These are phyloP conservation scores for Calonectria henricotiae DNA, from an alignment of 2,329 filamentous ascomycete genomes.

Conservation along the genomic window DNA sequence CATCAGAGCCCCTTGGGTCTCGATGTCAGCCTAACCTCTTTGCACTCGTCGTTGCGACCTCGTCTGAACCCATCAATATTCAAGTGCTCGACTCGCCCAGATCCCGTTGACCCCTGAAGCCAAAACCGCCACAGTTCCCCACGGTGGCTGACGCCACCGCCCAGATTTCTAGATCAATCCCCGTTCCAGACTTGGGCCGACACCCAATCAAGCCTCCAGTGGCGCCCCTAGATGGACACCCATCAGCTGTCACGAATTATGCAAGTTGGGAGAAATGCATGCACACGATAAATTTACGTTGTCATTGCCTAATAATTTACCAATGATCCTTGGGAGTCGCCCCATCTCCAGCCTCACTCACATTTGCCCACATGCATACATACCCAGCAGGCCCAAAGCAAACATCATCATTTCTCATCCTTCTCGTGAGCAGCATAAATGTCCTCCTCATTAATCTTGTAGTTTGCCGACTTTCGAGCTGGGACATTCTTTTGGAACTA, in stretches of 20 bases:
- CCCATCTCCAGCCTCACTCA: background rate
- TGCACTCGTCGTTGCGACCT: background rate
- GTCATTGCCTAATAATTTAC: background rate
- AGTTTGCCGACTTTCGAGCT: conserved; percentile 60
- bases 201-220: background rate
- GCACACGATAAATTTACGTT: conserved; percentile 1
- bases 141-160: conserved; percentile 20
- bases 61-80: background rate
- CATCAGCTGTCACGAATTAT: conserved; percentile 4
- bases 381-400: background rate
- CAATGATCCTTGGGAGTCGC: background rate
- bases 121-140: conserved; percentile 15
- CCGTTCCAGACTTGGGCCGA: background rate
- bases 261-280: background rate
- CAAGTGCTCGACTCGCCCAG: background rate
- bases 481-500: conserved; percentile 58
- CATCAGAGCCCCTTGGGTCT: conserved; percentile 1
- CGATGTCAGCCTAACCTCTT: conserved; percentile 5
- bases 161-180: conserved; percentile 13
- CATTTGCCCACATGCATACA: conserved; percentile 9
- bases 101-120: conserved; percentile 1
- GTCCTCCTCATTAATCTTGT: conserved; percentile 58
- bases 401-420: conserved; percentile 40
- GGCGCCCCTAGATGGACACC: background rate
- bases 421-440: conserved; percentile 49